These are phyloP conservation scores for Aspergillus pseudoviridinutans DNA, from an alignment of 2,329 filamentous ascomycete genomes.

Conservation along the genomic window DNA sequence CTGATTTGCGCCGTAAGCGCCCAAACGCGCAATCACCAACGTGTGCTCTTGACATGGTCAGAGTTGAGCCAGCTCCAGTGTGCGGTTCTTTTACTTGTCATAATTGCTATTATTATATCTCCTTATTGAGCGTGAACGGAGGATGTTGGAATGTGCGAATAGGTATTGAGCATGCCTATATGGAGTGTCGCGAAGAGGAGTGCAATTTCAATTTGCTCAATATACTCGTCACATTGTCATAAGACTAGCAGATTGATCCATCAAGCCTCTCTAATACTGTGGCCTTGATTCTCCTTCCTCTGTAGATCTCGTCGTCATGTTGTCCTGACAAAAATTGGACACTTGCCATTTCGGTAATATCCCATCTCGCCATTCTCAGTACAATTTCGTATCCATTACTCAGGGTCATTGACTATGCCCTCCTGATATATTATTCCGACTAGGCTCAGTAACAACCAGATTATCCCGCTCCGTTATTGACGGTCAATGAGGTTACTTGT, in stretches of 20 bases:
- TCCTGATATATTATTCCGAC: not conserved
- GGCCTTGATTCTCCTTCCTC: not conserved
- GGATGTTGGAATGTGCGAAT: not conserved
- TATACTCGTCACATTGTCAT: not conserved
- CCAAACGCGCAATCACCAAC: slow-evolving; percentile 14
- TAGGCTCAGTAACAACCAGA: not conserved
- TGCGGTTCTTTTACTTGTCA: not conserved
- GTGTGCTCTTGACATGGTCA: not conserved
- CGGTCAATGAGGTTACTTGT: not conserved
- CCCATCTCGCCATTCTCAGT: not conserved
- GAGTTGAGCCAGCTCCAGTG: not conserved
- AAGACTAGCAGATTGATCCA: not conserved
- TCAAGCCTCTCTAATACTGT: not conserved
- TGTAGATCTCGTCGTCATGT: not conserved
- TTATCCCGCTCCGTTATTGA: not conserved
- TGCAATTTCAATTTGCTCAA: not conserved
- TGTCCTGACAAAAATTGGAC: not conserved
- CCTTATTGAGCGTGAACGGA: not conserved
- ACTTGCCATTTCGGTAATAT: not conserved
- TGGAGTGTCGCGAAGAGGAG: not conserved
- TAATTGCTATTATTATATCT: not conserved
- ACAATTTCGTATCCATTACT: not conserved
- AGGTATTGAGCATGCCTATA: not conserved
- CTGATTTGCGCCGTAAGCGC: slow-evolving; percentile 13
- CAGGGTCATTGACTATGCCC: not conserved